Evolutionary conservation across 75 land plant species (phyloP), one percentile per base, ranked within the genome.

Genomic region (Sequoia sempervirens): DNA sequence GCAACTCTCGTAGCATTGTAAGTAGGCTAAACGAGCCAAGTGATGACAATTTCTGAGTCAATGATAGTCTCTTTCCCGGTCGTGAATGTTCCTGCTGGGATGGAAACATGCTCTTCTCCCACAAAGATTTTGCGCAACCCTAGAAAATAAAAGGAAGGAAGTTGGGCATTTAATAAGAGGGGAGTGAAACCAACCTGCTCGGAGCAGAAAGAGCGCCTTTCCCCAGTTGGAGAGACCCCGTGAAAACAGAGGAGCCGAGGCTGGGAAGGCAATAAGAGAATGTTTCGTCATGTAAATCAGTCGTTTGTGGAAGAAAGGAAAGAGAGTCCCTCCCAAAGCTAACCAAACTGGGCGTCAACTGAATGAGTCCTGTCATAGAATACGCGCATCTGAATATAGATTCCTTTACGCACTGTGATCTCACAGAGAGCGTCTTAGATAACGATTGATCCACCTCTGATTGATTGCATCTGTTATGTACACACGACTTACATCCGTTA

Each of bases 261-360:
- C 83, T 83, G 26, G 94, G 94, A 53, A 92, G 84, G 85, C 92
- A 92, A 69, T 92, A 92, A 23, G 94, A 92, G 84, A 92, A 92
- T 38, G 89, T 89, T 83, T 87, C 82, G 50, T 82, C 68, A 87
- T 89, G 89, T 28, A 88, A 81, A 64, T 14, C 36, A 3, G 82
- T 52, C 52, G 88, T 85, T 84, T 92, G 94, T 41, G 89, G 83
- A 15, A 92, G 38, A 8, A 92, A 81, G 6, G 94, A 90, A 32
- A 89, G 81, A 14, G 91, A 88, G 37, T 91, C 94, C 17, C 92
- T 88, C 83, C 91, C 94, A 73, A 90, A 84, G 50, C 92, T 92
- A 73, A 90, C 40, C n/a, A 92, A 85, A 5, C 94, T 92, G 79
- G 90, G 91, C 9, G 91, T 74, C 30, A 89, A 90, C 74, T 15